Evolutionary conservation across 331 rosid genomes (phyloP).

Genomic region (Erythrophleum ivorense): DNA sequence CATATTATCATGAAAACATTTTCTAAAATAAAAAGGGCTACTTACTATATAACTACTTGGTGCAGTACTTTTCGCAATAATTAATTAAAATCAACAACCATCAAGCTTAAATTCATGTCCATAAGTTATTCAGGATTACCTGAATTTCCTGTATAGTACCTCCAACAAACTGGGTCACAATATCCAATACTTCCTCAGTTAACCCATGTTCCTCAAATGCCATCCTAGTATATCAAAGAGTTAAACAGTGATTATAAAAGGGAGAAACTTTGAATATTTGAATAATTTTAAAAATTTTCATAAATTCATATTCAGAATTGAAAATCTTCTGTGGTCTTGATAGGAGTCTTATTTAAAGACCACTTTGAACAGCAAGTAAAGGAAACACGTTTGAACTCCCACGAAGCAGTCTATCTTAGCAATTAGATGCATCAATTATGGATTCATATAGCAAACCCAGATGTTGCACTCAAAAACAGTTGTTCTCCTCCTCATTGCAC

Average conservation of each 20-base stretch:
- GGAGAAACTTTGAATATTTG: conserved; percentile 21
- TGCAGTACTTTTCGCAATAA: conserved; percentile 16
- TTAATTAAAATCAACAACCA: conserved; percentile 30
- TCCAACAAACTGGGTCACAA: conserved; percentile 77
- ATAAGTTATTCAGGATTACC: conserved; percentile 58
- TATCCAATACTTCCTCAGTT: conserved; percentile 69
- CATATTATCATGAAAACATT: conserved; percentile 38
- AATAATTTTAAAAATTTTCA: conserved; percentile 25
- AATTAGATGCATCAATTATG: conserved; percentile 27
- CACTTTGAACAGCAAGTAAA: conserved; percentile 15
- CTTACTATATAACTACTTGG: conserved; percentile 22
- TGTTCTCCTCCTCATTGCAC: background rate
- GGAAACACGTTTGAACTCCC: conserved; percentile 20
- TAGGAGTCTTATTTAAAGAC: conserved; percentile 32
- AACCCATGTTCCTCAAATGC: conserved; percentile 86
- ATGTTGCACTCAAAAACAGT: conserved; percentile 24
- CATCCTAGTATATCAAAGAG: conserved; percentile 67
- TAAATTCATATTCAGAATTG: conserved; percentile 27
- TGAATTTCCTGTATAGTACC: conserved; percentile 69
- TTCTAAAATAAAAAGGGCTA: conserved; percentile 39
- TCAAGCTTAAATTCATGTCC: conserved; percentile 24
- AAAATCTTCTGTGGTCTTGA: conserved; percentile 8
- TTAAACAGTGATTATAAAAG: conserved; percentile 34
- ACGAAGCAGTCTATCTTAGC: conserved; percentile 15
- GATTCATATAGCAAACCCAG: conserved; percentile 34